Evolutionary conservation across 768 basidiomycete species (phyloP).

Genomic region (Auricularia sp.): DNA sequence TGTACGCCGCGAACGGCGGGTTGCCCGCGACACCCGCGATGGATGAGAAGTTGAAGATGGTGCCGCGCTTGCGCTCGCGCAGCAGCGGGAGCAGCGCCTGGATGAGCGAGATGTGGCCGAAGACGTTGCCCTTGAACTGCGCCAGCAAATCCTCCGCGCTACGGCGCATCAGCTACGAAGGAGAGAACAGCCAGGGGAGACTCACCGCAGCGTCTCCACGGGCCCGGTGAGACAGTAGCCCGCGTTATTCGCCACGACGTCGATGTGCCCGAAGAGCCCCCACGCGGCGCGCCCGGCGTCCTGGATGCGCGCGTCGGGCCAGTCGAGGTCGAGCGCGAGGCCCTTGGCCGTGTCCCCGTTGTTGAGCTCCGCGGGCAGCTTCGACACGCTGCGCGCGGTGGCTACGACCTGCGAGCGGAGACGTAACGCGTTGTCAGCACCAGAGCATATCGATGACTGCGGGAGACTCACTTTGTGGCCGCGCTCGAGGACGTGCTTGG

Average conservation of each 20-base stretch:
- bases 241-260: neutral
- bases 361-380: neutral
- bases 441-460: neutral
- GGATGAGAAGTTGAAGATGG: conserved; percentile 19
- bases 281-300: neutral
- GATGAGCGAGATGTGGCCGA: conserved; percentile 17
- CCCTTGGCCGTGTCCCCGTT: neutral
- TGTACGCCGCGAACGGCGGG: conserved; percentile 16
- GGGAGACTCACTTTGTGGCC: conserved; percentile 14
- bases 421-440: too few species aligned
- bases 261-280: neutral
- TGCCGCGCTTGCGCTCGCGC: conserved; percentile 16
- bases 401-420: neutral
- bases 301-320: neutral
- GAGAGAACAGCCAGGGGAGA: neutral
- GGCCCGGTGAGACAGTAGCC: neutral
- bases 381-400: neutral
- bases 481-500: conserved; percentile 15
- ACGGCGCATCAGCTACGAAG: neutral
- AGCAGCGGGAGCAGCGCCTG: conserved; percentile 19
- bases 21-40: conserved; percentile 12
- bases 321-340: neutral
- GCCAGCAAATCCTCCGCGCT: conserved; percentile 10
- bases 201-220: neutral
- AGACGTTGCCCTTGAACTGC: conserved; percentile 20